Percentiles rank a stretch among this genome's conserved stretches.
These are phyloP conservation scores for Dittrichia graveolens DNA, from an alignment of 129 eudicot genomes.

Conservation along the genomic window DNA sequence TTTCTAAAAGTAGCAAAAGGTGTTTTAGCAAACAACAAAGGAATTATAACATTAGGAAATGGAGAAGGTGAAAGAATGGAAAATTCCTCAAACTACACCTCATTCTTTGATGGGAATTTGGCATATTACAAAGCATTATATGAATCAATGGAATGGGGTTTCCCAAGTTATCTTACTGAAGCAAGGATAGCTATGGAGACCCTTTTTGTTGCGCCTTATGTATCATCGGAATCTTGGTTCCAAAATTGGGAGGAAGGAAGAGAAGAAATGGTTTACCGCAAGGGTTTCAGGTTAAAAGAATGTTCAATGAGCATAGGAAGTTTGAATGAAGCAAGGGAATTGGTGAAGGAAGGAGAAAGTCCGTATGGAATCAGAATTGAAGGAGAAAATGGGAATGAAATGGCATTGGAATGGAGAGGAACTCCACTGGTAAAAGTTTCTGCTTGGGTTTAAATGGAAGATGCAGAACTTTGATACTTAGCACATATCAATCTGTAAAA, in stretches of 20 bases:
- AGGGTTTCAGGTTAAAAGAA: slow-evolving; percentile 36
- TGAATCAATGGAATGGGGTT: slow-evolving; percentile 55
- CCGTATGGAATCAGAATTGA: slow-evolving; percentile 43
- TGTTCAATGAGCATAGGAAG: slow-evolving; percentile 41
- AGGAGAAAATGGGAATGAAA: slow-evolving; percentile 50
- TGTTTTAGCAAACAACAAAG: slow-evolving; percentile 38
- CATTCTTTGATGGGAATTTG: slow-evolving; percentile 41
- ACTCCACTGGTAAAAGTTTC: slow-evolving; percentile 59
- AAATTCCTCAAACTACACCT: slow-evolving; percentile 24
- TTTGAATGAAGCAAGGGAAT: slow-evolving; percentile 50
- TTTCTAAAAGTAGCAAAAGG: slow-evolving; percentile 46
- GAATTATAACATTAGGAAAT: slow-evolving; percentile 55
- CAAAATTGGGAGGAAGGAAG: slow-evolving; percentile 52
- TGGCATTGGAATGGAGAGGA: slow-evolving; percentile 66
- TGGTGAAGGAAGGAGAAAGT: slow-evolving; percentile 57
- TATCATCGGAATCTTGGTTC: slow-evolving; percentile 52
- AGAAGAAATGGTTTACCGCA: neutral
- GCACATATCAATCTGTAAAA: slow-evolving; percentile 23
- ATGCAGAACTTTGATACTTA: neutral
- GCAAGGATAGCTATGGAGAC: slow-evolving; percentile 65
- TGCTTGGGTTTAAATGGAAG: slow-evolving; percentile 47
- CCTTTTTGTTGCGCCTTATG: slow-evolving; percentile 52
- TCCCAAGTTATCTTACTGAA: slow-evolving; percentile 53
- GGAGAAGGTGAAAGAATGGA: slow-evolving; percentile 34
- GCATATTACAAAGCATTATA: slow-evolving; percentile 54